Evolutionary conservation across 768 basidiomycete genomes (phyloP).

Genomic region (Rhizopogon vinicolor): DNA sequence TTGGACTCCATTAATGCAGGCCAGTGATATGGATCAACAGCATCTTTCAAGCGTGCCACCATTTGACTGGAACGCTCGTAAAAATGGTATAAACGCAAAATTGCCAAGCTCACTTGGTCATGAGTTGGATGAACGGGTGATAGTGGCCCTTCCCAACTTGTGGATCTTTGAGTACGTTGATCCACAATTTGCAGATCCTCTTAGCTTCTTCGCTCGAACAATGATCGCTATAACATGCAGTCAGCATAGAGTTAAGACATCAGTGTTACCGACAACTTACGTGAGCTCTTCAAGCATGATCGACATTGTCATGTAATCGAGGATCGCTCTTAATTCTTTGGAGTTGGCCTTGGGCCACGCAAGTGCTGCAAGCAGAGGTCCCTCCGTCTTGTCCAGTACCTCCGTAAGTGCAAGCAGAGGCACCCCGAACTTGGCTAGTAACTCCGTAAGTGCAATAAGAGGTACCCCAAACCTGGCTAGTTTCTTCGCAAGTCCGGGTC

Average conservation of each 20-base stretch:
- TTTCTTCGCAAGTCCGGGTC: slow-evolving; percentile 10
- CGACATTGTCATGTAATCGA: slow-evolving; percentile 24
- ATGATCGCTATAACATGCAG: slow-evolving; percentile 13
- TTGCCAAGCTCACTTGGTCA: slow-evolving; percentile 16
- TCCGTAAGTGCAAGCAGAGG: too few species aligned
- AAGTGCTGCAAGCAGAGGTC: slow-evolving; percentile 20
- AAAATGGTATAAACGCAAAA: background rate
- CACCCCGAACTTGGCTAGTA: too few species aligned
- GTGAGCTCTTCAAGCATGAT: slow-evolving; percentile 28
- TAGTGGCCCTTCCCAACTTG: slow-evolving; percentile 10
- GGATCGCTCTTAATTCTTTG: slow-evolving; percentile 16
- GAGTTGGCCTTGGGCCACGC: slow-evolving; percentile 19
- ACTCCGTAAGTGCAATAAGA: background rate
- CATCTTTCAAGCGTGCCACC: slow-evolving; percentile 17
- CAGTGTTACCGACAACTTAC: slow-evolving; percentile 6
- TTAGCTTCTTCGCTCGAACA: slow-evolving; percentile 16
- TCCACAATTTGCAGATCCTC: slow-evolving; percentile 15
- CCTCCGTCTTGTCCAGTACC: slow-evolving; percentile 12
- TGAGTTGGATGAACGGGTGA: slow-evolving; percentile 20
- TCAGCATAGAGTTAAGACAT: background rate
- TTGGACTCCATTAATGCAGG: slow-evolving; percentile 21
- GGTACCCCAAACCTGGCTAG: slow-evolving; percentile 22
- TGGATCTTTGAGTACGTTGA: slow-evolving; percentile 14
- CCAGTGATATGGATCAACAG: slow-evolving; percentile 22
- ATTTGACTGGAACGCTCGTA: slow-evolving; percentile 12